Conservation (phyloP, 2,329 filamentous ascomycete genomes). For the Trichoderma gracile region DNA sequence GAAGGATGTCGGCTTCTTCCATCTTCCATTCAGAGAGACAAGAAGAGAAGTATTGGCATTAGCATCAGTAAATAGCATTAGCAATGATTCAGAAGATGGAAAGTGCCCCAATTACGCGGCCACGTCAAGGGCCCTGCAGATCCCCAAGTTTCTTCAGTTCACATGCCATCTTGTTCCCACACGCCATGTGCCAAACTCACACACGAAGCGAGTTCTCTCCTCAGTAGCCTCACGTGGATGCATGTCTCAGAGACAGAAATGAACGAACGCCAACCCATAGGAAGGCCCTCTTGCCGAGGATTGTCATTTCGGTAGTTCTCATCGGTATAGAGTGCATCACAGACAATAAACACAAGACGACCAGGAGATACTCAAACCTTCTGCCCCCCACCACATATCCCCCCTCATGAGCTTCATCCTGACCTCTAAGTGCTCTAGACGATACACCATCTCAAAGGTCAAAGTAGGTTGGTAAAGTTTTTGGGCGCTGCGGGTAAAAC, state of each 20-base stretch:
- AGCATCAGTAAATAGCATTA: neutral
- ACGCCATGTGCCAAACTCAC: neutral
- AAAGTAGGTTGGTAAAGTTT: neutral
- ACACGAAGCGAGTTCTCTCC: neutral
- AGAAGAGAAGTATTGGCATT: neutral
- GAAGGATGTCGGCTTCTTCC: slow-evolving; percentile 2
- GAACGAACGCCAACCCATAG: neutral
- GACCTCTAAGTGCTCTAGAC: slow-evolving; percentile 2
- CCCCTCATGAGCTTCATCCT: neutral
- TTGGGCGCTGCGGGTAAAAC: slow-evolving; percentile 20
- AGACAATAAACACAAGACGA: slow-evolving; percentile 3
- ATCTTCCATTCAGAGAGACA: neutral
- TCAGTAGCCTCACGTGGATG: slow-evolving; percentile 1
- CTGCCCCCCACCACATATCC: neutral
- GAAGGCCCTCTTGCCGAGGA: neutral
- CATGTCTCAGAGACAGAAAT: no score
- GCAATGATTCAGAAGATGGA: neutral
- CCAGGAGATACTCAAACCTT: neutral
- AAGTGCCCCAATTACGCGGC: neutral
- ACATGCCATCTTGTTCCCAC: neutral
- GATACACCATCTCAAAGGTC: slow-evolving; percentile 12
- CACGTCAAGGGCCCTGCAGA: neutral
- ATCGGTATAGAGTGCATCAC: neutral
- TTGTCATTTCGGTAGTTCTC: neutral
- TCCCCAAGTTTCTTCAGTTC: neutral